Percentiles rank a stretch among this genome's conserved stretches.
Conservation (phyloP, 2,329 filamentous ascomycete genomes). For the Calonectria pseudoreteaudii region DNA sequence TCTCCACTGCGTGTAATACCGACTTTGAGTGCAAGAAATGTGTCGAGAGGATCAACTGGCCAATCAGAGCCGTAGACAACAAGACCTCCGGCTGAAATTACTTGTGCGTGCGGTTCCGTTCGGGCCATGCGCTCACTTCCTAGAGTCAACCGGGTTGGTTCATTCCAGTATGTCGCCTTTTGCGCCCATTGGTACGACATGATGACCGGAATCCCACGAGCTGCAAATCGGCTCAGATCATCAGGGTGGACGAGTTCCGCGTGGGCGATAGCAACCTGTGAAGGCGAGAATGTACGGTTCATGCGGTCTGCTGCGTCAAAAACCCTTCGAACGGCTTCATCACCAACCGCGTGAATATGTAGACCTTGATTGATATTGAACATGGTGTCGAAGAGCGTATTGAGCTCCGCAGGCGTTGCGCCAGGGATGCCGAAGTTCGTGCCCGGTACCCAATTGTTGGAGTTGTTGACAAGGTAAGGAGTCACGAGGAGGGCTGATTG, state of each 20-base stretch:
- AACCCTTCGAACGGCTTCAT: neutral
- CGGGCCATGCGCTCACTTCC: constrained; percentile 35
- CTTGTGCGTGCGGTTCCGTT: constrained; percentile 44
- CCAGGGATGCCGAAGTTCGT: neutral
- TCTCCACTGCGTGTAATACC: constrained; percentile 43
- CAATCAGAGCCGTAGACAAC: constrained; percentile 43
- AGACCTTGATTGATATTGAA: neutral
- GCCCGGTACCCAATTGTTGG: neutral
- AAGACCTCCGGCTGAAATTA: constrained; percentile 31
- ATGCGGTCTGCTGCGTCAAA: neutral
- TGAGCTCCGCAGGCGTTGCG: neutral
- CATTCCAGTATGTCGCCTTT: constrained; percentile 41
- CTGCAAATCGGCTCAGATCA: constrained; percentile 41
- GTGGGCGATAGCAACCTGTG: constrained; percentile 40
- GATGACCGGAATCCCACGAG: constrained; percentile 40
- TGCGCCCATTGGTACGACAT: constrained; percentile 45
- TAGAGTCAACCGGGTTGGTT: constrained; percentile 37
- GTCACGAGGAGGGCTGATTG: neutral
- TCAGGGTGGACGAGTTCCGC: constrained; percentile 37
- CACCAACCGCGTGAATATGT: neutral
- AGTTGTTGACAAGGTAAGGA: neutral
- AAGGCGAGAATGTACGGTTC: constrained; percentile 26
- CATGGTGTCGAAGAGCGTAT: neutral
- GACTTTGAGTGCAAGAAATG: constrained; percentile 43
- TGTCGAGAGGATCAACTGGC: constrained; percentile 44